Conservation (phyloP, 2,329 filamentous ascomycete genomes). For the Microcyclospora pomicola region DNA sequence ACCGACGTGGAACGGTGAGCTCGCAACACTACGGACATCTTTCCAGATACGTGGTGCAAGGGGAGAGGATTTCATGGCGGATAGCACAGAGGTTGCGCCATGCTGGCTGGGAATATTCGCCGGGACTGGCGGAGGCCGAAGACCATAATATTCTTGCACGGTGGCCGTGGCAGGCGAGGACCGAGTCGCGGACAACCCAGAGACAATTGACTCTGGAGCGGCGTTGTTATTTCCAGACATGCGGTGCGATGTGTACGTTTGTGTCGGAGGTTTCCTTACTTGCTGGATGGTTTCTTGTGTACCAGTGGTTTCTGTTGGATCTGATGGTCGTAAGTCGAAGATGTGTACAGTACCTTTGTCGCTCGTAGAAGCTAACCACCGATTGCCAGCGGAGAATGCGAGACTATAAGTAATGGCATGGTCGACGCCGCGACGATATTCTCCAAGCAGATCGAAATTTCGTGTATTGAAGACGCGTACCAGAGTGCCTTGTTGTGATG, state of each 20-base stretch:
- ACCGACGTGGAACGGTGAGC: slow-evolving; percentile 67
- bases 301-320: slow-evolving; percentile 3
- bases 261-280: slow-evolving; percentile 3
- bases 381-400: slow-evolving; percentile 70
- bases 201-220: not conserved
- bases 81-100: slow-evolving; percentile 12
- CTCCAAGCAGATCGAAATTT: slow-evolving; percentile 67
- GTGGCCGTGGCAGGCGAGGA: slow-evolving; percentile 12
- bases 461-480: slow-evolving; percentile 72
- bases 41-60: slow-evolving; percentile 69
- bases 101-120: slow-evolving; percentile 7
- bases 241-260: slow-evolving; percentile 2
- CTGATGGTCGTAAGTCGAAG: slow-evolving; percentile 62
- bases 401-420: slow-evolving; percentile 77
- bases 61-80: slow-evolving; percentile 18
- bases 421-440: slow-evolving; percentile 80
- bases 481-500: slow-evolving; percentile 84
- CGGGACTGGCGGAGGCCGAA: slow-evolving; percentile 15
- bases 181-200: slow-evolving; percentile 1
- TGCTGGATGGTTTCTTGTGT: not conserved
- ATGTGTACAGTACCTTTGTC: slow-evolving; percentile 94
- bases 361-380: slow-evolving; percentile 76
- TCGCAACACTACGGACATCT: slow-evolving; percentile 76
- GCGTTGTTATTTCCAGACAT: not conserved
- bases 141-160: slow-evolving; percentile 22